Evolutionary conservation across 73 alveolate genomes (phyloP).

Genomic region (Paramecium octaurelia): DNA sequence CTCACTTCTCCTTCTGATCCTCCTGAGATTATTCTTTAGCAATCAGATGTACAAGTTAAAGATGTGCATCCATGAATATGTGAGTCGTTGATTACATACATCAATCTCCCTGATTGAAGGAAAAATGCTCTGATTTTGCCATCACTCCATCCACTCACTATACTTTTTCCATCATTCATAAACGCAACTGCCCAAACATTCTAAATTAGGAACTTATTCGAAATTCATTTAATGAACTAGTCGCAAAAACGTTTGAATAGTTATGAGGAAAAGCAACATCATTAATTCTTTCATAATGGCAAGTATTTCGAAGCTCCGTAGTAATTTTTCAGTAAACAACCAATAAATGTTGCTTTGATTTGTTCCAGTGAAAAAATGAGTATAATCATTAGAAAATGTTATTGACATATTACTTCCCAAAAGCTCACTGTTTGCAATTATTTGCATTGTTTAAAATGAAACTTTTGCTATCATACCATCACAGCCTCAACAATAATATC

Average conservation of each 20-base stretch:
- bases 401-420: constrained; percentile 94
- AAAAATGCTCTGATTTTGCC: constrained; percentile 96
- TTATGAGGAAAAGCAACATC: constrained; percentile 85
- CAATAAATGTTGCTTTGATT: constrained; percentile 65
- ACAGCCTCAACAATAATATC: constrained; percentile 93
- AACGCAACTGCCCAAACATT: constrained; percentile 80
- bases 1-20: constrained; percentile 98
- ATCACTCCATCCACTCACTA: constrained; percentile 94
- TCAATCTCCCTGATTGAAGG: constrained; percentile 94
- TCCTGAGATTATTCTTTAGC: constrained; percentile 89
- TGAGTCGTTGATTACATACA: constrained; percentile 88
- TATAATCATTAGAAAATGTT: constrained; percentile 85
- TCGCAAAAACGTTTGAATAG: constrained; percentile 93
- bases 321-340: constrained; percentile 87
- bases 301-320: constrained; percentile 92
- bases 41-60: constrained; percentile 60
- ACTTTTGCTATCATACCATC: constrained; percentile 90
- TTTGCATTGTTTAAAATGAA: constrained; percentile 74
- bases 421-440: constrained; percentile 72
- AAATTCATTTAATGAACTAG: no score
- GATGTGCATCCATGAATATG: constrained; percentile 93
- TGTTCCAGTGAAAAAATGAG: constrained; percentile 96
- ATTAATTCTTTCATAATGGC: constrained; percentile 94
- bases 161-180: constrained; percentile 89
- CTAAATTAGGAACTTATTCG: constrained; percentile 96